Evolutionary conservation across 2,329 filamentous ascomycete genomes (phyloP), one percentile per base, ranked within the genome.

Genomic region (Furcasterigmium sp.): DNA sequence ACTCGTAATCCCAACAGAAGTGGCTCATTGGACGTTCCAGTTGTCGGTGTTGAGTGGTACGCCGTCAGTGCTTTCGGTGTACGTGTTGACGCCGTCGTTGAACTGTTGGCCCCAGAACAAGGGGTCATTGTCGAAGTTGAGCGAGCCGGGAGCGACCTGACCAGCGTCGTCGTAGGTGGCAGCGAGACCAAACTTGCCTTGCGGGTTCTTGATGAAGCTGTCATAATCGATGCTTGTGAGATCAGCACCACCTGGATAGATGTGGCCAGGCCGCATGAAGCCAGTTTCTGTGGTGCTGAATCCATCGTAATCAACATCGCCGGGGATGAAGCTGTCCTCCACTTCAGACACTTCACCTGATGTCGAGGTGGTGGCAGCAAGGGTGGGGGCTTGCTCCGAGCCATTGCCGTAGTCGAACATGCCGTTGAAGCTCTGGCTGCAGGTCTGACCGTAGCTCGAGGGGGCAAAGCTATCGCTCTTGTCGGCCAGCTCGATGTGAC

Each of bases 341-440:
- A 79, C 78, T 56, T 84, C 80, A 9, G 80, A 84, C 8, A 84
- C 80, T 47, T 85, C 80, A 28, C 81, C 81, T 11, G 81, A 85
- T 8, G 78, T 83, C 9, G 78, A 80, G 2, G 75, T 77, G 40
- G 70, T 70, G 55, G 76, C 69, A 48, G 78, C 75, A 53, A 83
- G 58, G 39, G 74, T 67, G 39, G 72, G 70, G 21, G 74, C 69
- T 49, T 74, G 75, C 54, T 78, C 76, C n/a, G 70, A 74, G 48
- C 69, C 73, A 51, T 62, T 69, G 49, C 60, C 62, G 42, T 72
- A 77, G 42, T 78, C 77, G 50, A 73, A 75, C 6, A 66, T 52
- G 29, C 72, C 72, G 48, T 67, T 71, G 55, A 75, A 76, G 54
- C 73, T 71, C 46, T 68, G 72, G 20, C 69, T 61, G 30, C 65